These are phyloP conservation scores for Gossypium schwendimanii DNA, from an alignment of 441 rosid genomes.

Conservation along the genomic window DNA sequence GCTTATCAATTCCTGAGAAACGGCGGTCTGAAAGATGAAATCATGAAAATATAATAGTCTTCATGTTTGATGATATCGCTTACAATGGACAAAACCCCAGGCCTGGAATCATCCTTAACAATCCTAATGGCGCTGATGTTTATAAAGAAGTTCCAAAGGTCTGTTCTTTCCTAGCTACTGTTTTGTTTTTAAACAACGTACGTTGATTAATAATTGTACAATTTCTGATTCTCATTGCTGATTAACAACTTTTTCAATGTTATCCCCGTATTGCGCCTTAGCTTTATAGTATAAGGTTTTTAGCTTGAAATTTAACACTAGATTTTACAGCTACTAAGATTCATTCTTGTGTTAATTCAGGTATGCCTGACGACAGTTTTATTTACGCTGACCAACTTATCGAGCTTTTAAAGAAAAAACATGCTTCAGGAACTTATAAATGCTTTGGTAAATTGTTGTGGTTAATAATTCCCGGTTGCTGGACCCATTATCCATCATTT, in stretches of 20 bases:
- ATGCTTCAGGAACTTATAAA: slow-evolving; percentile 72
- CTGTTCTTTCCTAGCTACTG: neutral
- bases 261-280: slow-evolving; percentile 29
- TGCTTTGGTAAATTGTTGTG: slow-evolving; percentile 52
- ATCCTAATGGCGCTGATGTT: slow-evolving; percentile 76
- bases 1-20: slow-evolving; percentile 84
- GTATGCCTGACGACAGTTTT: slow-evolving; percentile 84
- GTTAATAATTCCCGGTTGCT: neutral
- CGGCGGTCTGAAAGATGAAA: slow-evolving; percentile 89
- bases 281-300: neutral
- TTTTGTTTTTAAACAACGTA: neutral
- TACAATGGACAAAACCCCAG: slow-evolving; percentile 68
- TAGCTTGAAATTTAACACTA: neutral
- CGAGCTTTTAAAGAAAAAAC: slow-evolving; percentile 62
- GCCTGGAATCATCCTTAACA: slow-evolving; percentile 72
- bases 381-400: slow-evolving; percentile 72
- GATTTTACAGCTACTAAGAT: neutral
- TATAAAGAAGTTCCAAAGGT: slow-evolving; percentile 90
- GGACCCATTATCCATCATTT: neutral
- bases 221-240: neutral
- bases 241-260: slow-evolving; percentile 69
- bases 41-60: slow-evolving; percentile 49
- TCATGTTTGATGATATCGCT: slow-evolving; percentile 95
- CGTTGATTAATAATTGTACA: neutral
- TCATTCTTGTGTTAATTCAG: slow-evolving; percentile 27